Conservation (phyloP, 2,329 filamentous ascomycete genomes). For the Trichoderma harzianum region DNA sequence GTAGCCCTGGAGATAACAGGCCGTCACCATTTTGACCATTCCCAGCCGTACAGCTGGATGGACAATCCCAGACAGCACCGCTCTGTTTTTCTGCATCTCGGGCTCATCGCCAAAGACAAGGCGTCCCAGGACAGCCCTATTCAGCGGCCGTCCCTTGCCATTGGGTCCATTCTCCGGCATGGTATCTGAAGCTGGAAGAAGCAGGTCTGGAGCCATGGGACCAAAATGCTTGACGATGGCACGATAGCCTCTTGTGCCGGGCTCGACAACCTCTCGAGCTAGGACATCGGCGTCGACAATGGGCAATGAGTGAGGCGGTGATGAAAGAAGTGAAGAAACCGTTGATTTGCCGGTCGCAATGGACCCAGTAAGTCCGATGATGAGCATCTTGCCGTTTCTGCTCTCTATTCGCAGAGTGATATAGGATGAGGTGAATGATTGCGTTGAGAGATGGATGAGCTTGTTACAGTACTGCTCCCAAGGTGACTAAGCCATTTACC, state of each 20-base stretch:
- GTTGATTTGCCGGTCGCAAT: conserved; percentile 99
- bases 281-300: conserved; percentile 92
- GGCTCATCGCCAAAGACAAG: conserved; percentile 80
- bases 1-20: conserved; percentile 67
- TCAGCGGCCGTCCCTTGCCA: conserved; percentile 70
- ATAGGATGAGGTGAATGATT: background rate
- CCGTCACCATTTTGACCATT: conserved; percentile 73
- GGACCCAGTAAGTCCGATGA: conserved; percentile 93
- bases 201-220: conserved; percentile 78
- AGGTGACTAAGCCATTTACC: background rate
- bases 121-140: conserved; percentile 78
- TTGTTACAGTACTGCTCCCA: background rate
- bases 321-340: conserved; percentile 77
- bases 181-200: conserved; percentile 57
- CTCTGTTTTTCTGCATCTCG: conserved; percentile 67
- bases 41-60: conserved; percentile 84
- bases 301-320: conserved; percentile 78
- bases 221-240: conserved; percentile 80
- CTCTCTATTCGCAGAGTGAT: background rate
- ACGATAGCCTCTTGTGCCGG: conserved; percentile 78
- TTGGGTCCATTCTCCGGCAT: conserved; percentile 52
- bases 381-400: conserved; percentile 62
- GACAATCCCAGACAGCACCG: conserved; percentile 81
- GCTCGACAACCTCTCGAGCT: conserved; percentile 90
- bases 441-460: background rate